Conservation (phyloP, 2,329 filamentous ascomycete genomes). For the Arthrobotrys sphaeroides region DNA sequence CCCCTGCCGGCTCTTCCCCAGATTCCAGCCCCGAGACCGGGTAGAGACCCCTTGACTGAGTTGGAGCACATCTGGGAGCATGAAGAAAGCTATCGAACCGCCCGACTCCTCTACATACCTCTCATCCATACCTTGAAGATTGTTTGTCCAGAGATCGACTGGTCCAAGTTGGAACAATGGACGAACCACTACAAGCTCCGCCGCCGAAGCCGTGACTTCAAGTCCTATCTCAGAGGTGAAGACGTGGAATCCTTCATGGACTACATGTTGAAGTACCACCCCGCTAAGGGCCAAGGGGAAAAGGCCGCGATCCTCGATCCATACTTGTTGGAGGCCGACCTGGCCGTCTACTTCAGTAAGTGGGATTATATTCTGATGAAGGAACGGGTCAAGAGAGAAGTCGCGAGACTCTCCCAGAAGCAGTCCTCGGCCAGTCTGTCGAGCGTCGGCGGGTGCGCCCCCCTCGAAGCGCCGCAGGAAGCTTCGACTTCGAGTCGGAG, state of each 20-base stretch:
- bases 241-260: constrained; percentile 48
- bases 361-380: constrained; percentile 39
- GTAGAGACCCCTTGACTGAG: constrained; percentile 12
- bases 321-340: background rate
- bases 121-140: constrained; percentile 22
- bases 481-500: background rate
- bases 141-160: constrained; percentile 42
- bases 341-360: constrained; percentile 32
- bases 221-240: constrained; percentile 36
- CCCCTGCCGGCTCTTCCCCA: constrained; percentile 14
- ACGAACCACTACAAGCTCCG: constrained; percentile 28
- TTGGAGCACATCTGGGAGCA: constrained; percentile 20
- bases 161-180: constrained; percentile 43
- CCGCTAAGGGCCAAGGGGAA: constrained; percentile 20
- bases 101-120: constrained; percentile 32
- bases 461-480: background rate
- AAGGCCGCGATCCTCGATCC: constrained; percentile 2
- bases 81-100: constrained; percentile 5
- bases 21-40: constrained; percentile 13
- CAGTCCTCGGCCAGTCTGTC: background rate
- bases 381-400: constrained; percentile 6
- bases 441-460: background rate
- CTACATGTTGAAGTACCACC: constrained; percentile 47
- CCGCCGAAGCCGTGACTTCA: constrained; percentile 31
- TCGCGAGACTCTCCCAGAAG: background rate